A percentile compares a stretch with the other conserved stretches of the same genome.
Conservation (phyloP, 768 basidiomycete genomes). For the Coprinopsis sp. region DNA sequence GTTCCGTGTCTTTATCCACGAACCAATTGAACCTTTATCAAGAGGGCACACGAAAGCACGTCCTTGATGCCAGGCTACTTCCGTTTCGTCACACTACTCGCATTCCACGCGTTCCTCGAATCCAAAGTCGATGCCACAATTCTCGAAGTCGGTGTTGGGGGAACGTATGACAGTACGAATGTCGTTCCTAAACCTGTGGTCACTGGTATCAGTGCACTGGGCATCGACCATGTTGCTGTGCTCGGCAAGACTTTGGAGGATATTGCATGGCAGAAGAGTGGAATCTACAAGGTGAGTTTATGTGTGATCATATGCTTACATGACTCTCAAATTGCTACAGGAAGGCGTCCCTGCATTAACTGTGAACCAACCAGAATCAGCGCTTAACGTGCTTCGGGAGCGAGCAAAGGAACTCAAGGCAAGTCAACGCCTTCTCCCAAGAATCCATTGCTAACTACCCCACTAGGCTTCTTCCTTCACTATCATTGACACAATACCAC, state of each 20-base stretch:
- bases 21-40: constrained; percentile 3
- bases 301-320: not conserved
- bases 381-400: constrained; percentile 59
- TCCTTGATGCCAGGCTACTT: constrained; percentile 88
- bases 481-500: constrained; percentile 50
- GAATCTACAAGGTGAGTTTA: constrained; percentile 80
- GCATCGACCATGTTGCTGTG: constrained; percentile 86
- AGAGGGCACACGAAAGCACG: constrained; percentile 37
- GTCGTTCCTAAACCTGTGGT: constrained; percentile 88
- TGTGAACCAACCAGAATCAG: constrained; percentile 70
- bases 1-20: constrained; percentile 8
- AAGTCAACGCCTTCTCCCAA: not conserved
- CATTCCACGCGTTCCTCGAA: constrained; percentile 83
- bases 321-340: constrained; percentile 28
- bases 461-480: constrained; percentile 64
- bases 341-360: constrained; percentile 82
- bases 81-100: constrained; percentile 86
- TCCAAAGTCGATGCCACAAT: constrained; percentile 86
- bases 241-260: constrained; percentile 85
- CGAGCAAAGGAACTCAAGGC: constrained; percentile 68
- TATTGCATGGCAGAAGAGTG: constrained; percentile 94
- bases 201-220: constrained; percentile 85
- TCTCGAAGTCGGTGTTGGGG: constrained; percentile 95
- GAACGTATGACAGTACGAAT: constrained; percentile 92
- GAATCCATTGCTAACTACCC: not conserved